phyloP scores from a whole-genome alignment of 2,329 filamentous ascomycete species.

The Trichoderma sp. region DNA sequence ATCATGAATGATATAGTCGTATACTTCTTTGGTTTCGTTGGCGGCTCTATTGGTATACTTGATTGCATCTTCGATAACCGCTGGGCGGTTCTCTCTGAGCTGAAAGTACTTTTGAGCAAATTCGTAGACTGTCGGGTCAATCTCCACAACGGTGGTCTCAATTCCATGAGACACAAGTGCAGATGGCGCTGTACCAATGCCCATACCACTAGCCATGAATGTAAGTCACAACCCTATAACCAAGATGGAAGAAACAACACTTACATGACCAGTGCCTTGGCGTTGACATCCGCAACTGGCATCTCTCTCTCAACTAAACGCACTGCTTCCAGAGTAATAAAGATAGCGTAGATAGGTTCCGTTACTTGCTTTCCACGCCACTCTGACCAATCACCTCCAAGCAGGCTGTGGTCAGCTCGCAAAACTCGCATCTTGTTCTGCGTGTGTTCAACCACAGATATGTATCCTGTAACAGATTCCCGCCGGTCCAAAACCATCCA shows the following conservation, averaged over 20 bases:
- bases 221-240: background rate
- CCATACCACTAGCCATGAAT: constrained; percentile 64
- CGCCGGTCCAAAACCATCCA: constrained; percentile 76
- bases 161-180: constrained; percentile 85
- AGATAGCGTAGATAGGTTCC: constrained; percentile 94
- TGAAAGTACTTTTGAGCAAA: constrained; percentile 82
- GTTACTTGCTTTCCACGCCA: constrained; percentile 54
- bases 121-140: constrained; percentile 83
- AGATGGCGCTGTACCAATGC: constrained; percentile 86
- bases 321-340: constrained; percentile 90
- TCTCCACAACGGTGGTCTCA: constrained; percentile 89
- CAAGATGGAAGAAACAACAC: constrained; percentile 29
- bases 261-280: constrained; percentile 82
- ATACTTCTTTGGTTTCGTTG: constrained; percentile 48
- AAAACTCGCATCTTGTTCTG: constrained; percentile 72
- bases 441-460: constrained; percentile 80
- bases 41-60: constrained; percentile 56
- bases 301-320: constrained; percentile 66
- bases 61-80: constrained; percentile 80
- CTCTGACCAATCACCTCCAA: constrained; percentile 85
- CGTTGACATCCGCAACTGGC: constrained; percentile 57
- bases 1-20: constrained; percentile 94
- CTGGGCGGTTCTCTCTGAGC: constrained; percentile 71
- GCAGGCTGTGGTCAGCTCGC: constrained; percentile 88
- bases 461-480: constrained; percentile 87